Evolutionary conservation across 257 asterid genomes (phyloP).

Genomic region (Salvia splendens): DNA sequence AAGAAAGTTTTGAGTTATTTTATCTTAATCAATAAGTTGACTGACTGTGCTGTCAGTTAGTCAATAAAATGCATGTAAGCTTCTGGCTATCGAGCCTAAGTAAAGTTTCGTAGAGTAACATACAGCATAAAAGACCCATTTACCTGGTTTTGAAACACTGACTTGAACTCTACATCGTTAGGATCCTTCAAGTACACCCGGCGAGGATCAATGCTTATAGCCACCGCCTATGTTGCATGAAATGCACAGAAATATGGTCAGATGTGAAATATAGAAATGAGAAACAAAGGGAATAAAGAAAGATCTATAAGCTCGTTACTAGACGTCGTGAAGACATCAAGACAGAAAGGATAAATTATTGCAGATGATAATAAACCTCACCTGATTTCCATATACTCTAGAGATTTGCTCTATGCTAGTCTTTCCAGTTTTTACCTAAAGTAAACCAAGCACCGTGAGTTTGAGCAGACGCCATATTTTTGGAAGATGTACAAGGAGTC

Average conservation of each 20-base stretch:
- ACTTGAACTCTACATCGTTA: conserved; percentile 66
- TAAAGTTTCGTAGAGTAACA: neutral
- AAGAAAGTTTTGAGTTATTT: no score
- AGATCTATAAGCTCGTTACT: conserved; percentile 6
- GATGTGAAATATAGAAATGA: neutral
- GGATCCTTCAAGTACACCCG: conserved; percentile 77
- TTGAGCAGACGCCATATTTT: conserved; percentile 15
- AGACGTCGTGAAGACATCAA: neutral
- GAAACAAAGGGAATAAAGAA: neutral
- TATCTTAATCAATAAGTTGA: neutral
- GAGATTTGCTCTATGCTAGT: conserved; percentile 95
- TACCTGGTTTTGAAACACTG: conserved; percentile 78
- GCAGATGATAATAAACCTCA: conserved; percentile 21
- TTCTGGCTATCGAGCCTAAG: neutral
- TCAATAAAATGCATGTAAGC: neutral
- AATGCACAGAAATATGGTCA: conserved; percentile 13
- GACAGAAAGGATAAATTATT: neutral
- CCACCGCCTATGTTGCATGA: conserved; percentile 70
- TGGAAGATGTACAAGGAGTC: conserved; percentile 20
- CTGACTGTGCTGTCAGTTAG: neutral
- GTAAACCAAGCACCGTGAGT: conserved; percentile 26
- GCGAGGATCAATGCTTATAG: conserved; percentile 95
- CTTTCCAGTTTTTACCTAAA: conserved; percentile 83
- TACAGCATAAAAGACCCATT: neutral
- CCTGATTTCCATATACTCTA: conserved; percentile 95